phyloP scores from a whole-genome alignment of 352 stramenopile genomes.

The Chrysophaeum taylorii region DNA sequence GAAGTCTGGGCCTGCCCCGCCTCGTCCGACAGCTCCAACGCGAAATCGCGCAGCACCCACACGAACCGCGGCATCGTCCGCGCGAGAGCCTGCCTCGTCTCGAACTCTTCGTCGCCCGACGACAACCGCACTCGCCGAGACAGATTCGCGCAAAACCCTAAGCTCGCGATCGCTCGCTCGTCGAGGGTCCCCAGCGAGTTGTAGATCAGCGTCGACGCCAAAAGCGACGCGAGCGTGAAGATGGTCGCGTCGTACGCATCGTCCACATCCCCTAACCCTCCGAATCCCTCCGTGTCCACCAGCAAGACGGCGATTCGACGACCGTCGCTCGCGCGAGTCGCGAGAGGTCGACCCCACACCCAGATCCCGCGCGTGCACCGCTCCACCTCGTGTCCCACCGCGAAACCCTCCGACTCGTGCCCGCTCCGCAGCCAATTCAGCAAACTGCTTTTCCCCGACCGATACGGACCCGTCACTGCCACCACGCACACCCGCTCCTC shows the following conservation, averaged over 20 bases:
- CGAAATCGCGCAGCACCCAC: constrained; percentile 73
- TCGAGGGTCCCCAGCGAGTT: constrained; percentile 69
- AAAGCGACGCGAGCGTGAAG: constrained; percentile 63
- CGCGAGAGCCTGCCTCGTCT: constrained; percentile 18
- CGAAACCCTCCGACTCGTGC: no score
- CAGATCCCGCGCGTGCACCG: no score
- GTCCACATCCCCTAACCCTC: constrained; percentile 58
- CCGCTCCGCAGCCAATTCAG: no score
- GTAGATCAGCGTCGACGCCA: constrained; percentile 70
- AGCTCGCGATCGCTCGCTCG: constrained; percentile 60
- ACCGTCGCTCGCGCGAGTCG: neutral
- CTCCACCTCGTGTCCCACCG: no score
- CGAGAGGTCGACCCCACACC: neutral
- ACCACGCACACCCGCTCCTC: no score
- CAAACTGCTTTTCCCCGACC: no score
- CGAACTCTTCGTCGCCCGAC: no score
- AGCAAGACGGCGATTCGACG: constrained; percentile 45
- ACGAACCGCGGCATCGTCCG: constrained; percentile 66
- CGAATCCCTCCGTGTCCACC: constrained; percentile 68
- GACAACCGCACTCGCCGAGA: constrained; percentile 62
- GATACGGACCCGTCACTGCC: no score
- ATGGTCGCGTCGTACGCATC: constrained; percentile 57
- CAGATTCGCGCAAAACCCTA: constrained; percentile 70
- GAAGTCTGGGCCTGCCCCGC: constrained; percentile 61
- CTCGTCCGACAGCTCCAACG: constrained; percentile 65